These are phyloP conservation scores for Emergomyces pasteurianus DNA, from an alignment of 2,329 filamentous ascomycete species.

Conservation along the genomic window DNA sequence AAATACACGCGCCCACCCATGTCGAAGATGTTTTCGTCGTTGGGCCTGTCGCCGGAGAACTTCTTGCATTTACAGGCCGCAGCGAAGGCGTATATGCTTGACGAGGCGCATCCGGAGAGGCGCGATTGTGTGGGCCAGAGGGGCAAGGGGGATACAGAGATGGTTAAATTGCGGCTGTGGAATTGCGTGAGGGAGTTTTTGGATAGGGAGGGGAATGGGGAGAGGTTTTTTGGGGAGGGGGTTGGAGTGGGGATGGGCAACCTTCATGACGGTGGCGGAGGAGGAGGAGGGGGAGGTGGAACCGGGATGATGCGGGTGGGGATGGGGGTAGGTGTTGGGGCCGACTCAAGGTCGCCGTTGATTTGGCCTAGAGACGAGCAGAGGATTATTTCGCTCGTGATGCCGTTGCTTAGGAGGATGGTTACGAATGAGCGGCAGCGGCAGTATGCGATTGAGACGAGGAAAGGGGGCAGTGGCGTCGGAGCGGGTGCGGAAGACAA, in stretches of 20 bases:
- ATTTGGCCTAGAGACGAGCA: constrained; percentile 45
- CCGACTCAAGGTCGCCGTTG: constrained; percentile 11
- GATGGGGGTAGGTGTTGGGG: constrained; percentile 21
- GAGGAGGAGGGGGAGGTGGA: constrained; percentile 21
- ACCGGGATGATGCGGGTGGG: constrained; percentile 14
- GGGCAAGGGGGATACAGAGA: constrained; percentile 43
- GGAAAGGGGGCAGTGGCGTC: constrained; percentile 33
- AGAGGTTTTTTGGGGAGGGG: constrained; percentile 40
- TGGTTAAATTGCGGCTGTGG: constrained; percentile 45
- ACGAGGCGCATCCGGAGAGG: constrained; percentile 42
- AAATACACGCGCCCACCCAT: constrained; percentile 48
- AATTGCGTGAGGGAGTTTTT: constrained; percentile 46
- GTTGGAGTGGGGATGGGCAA: constrained; percentile 23
- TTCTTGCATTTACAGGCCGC: constrained; percentile 45
- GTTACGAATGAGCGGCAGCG: constrained; percentile 49
- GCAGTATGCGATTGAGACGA: constrained; percentile 45
- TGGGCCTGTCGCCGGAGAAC: constrained; percentile 45
- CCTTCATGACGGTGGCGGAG: constrained; percentile 22
- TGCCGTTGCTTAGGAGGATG: constrained; percentile 45
- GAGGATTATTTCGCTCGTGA: constrained; percentile 46
- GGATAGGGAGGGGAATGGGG: constrained; percentile 38
- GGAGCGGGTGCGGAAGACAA: constrained; percentile 15
- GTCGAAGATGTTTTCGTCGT: constrained; percentile 45
- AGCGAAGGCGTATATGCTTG: constrained; percentile 47
- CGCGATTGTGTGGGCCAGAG: constrained; percentile 47